Evolutionary conservation across 2,329 filamentous ascomycete genomes (phyloP), one percentile per base, ranked within the genome.

Genomic region (Colletotrichum incanum): DNA sequence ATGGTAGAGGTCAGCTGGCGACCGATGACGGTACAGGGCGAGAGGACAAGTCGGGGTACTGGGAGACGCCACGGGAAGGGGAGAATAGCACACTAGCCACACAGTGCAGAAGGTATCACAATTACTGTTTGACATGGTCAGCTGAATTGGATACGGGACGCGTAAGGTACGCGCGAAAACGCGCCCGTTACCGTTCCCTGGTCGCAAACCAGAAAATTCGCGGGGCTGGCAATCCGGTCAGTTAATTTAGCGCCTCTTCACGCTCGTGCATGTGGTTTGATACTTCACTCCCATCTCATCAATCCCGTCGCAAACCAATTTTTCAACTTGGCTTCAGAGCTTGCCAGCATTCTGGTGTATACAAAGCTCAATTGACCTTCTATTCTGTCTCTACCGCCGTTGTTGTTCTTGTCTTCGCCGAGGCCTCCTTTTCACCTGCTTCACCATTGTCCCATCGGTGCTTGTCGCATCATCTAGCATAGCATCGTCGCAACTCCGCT

Each of bases 151-250:
- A 1, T n/a, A 1, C 9, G 20, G 8, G n/a, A 50, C 59, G 59
- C 45, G 59, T 50, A 18, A 49, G 34, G 11, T 18, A 62, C 45
- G 45, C 59, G 59, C n/a, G 59, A 50, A 50, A 39, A 37, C 59
- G 59, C 59, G 59, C 18, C 31, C n/a, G 26, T 26, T 12, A 39
- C 45, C 34, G 28, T 4, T 18, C 45, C 43, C 59, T 23, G 45
- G 54, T 56, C 54, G 54, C 34, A 56, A 39, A 16, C 20, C 31
- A n/a, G 20, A 14, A 62, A 62, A 62, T 23, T 20, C 59, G 59
- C 28, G 59, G 59, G 59, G 59, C 59, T 62, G 59, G 59, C 31
- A 62, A 16, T 56, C 54, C 11, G 18, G n/a, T 11, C 7, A n/a
- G n/a, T 23, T n/a, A n/a, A 37, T 23, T 31, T 52, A 37, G 11